These are phyloP conservation scores for Mortierella sp. DNA, from an alignment of 371 early-diverging fungal species.

Conservation along the genomic window DNA sequence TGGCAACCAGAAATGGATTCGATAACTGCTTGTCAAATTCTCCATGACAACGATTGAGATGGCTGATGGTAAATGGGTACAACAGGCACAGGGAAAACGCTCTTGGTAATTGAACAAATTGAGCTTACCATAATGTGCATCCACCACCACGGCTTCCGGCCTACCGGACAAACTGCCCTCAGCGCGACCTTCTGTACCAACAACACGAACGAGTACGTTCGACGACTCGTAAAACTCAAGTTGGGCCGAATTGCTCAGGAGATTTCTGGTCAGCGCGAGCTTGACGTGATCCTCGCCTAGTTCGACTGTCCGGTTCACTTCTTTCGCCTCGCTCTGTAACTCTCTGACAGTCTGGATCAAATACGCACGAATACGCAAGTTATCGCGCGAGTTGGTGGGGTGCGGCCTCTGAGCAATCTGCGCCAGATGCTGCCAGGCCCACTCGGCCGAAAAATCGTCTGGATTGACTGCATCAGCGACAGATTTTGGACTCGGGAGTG, in stretches of 20 bases:
- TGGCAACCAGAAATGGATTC: slow-evolving; percentile 28
- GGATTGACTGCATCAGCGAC: slow-evolving; percentile 56
- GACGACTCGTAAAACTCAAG: slow-evolving; percentile 62
- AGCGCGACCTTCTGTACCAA: slow-evolving; percentile 56
- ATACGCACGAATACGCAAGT: slow-evolving; percentile 40
- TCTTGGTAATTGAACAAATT: too few relatives aligned
- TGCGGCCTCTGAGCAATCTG: slow-evolving; percentile 65
- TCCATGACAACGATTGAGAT: slow-evolving; percentile 15
- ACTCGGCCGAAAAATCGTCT: slow-evolving; percentile 60
- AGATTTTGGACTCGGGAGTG: slow-evolving; percentile 61
- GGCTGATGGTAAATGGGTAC: slow-evolving; percentile 5
- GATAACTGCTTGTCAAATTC: slow-evolving; percentile 18
- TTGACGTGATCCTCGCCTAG: slow-evolving; percentile 57
- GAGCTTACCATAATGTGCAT: slow-evolving; percentile 72
- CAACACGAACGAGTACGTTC: slow-evolving; percentile 62
- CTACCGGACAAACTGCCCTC: slow-evolving; percentile 43
- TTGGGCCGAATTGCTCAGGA: slow-evolving; percentile 53
- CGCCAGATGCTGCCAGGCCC: slow-evolving; percentile 65
- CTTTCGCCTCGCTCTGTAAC: slow-evolving; percentile 57
- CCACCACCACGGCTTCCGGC: slow-evolving; percentile 58
- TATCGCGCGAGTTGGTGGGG: slow-evolving; percentile 64
- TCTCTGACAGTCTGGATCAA: slow-evolving; percentile 48
- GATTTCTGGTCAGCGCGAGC: slow-evolving; percentile 27
- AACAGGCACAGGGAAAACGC: too few relatives aligned
- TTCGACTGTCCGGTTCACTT: slow-evolving; percentile 56